Evolutionary conservation across 371 early-diverging fungal species (phyloP), one percentile per base, ranked within the genome.

Genomic region (Cokeromyces recurvatus): DNA sequence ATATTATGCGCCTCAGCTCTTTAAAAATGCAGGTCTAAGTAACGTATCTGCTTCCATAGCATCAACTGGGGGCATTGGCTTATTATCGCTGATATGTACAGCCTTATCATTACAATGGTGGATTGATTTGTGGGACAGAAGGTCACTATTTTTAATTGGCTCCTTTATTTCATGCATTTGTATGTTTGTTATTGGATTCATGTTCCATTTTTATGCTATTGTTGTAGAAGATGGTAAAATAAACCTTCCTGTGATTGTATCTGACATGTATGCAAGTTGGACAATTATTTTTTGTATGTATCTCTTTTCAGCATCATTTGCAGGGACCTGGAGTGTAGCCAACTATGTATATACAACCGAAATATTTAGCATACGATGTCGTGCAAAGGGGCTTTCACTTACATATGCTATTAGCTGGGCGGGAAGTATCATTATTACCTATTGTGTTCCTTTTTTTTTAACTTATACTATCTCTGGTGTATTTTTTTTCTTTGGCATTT

Each of bases 321-420:
- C 83, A 24, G 66, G 68, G 29, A 78, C 81, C 24, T 84, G 78
- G 77, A 64, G 66, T 17, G 51, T 73, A 10, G 61, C 59, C 1
- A 59, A 58, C 19, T 73, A 67, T 39, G 68, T 59, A 0, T 92
- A 92, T 62, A 92, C 92, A 8, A 70, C 64, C 29, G 86, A 86
- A 51, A 70, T 86, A 57, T 84, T 74, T 36, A 66, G 62, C 21
- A 66, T 64, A 58, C 57, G 60, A 12, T 51, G 53, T 6, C 61
- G 74, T 10, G 68, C 74, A 16, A 74, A 70, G 37, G 74, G 71
- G 2, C 43, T 70, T 9, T 65, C 66, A 0, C 32, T 74, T 3
- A 57, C 75, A 19, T 83, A 80, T 47, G 74, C 81, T 46, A 61
- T 82, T 46, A 84, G 84, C 63, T 87, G 84, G 84, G 64, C 55